Base-by-base conservation (phyloP, 2,329 filamentous ascomycete genomes). In the Pyricularia pennisetigena region DNA sequence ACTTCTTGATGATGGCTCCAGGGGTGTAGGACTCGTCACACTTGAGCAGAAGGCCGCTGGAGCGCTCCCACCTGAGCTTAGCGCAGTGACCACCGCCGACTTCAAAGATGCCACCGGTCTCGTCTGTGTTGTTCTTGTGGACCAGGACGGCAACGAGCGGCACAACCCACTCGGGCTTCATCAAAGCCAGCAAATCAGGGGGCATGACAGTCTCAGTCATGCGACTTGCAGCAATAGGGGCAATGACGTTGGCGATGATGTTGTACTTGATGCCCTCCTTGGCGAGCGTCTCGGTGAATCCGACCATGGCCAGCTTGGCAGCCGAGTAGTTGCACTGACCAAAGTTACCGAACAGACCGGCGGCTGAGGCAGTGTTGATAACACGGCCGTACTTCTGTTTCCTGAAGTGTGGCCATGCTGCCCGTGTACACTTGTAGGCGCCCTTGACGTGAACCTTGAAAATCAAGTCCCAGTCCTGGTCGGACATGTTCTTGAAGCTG, bases 241-340 rank as follows among this genome's bases (percentile, higher is more conserved):
- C 93, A 81, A 99, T 96, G 74, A 92, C 92, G 80, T 99, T 99
- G 83, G 85, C 88, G 74, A 97, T 82, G 74, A 99, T 98, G 85
- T 98, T 98, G 84, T 99, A 99, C 82, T 98, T 98, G 77, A 87
- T 84, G 72, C 95, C 95, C 83, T 99, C 95, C 85, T 98, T 98
- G 70, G 95, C 95, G 71, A 99, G 86, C 4, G 95, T 97, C 85
- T 99, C 94, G 57, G 94, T 97, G 83, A 98, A 98, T 73, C 94
- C 95, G 71, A 99, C 93, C 82, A 97, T 89, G 72, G 92, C 91
- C 72, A 98, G 86, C 84, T 98, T 99, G 76, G 95, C 95, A 70
- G 95, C 94, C 66, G 94, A 97, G 82, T 99, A 99, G 82, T 97
- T 98, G 78, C 89, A 88, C 83, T 98, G 94, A 72, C 94, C 95